Evolutionary conservation across 306 rosid species (phyloP).

Genomic region (Vigna mungo): DNA sequence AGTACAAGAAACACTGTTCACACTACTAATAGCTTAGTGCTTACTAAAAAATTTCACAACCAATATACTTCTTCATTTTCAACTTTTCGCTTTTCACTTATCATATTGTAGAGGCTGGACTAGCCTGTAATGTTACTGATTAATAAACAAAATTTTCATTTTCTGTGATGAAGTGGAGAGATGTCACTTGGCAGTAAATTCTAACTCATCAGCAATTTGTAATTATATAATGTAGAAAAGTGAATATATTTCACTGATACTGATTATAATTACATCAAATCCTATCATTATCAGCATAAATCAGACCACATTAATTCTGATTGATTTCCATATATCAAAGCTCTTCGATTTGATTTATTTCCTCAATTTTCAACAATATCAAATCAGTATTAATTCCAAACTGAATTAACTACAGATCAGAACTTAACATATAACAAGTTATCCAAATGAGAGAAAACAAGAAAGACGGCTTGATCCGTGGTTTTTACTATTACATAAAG

Average conservation of each 20-base stretch:
- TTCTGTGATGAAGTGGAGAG: constrained; percentile 18
- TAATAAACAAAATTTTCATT: constrained; percentile 16
- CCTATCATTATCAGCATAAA: no score
- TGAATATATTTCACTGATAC: no score
- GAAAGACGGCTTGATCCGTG: not conserved
- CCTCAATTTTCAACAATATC: no score
- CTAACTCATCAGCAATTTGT: constrained; percentile 17
- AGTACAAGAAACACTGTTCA: constrained; percentile 5
- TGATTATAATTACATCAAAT: no score
- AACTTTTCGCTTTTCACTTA: not conserved
- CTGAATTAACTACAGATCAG: no score
- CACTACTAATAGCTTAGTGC: not conserved
- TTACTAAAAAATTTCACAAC: not conserved
- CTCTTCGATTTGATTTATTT: no score
- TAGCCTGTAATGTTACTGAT: constrained; percentile 7
- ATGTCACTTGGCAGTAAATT: constrained; percentile 11
- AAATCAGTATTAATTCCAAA: no score
- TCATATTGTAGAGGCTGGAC: constrained; percentile 1
- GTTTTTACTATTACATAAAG: not conserved
- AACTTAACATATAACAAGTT: not conserved
- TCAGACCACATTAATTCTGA: no score
- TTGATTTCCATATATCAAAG: no score
- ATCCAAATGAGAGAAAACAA: constrained; percentile 9
- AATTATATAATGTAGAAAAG: not conserved
- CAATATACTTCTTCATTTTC: not conserved